A percentile compares a stretch with the other conserved stretches of the same genome.
Conservation (phyloP, 148 eudicot species). For the Diospyros lotus region DNA sequence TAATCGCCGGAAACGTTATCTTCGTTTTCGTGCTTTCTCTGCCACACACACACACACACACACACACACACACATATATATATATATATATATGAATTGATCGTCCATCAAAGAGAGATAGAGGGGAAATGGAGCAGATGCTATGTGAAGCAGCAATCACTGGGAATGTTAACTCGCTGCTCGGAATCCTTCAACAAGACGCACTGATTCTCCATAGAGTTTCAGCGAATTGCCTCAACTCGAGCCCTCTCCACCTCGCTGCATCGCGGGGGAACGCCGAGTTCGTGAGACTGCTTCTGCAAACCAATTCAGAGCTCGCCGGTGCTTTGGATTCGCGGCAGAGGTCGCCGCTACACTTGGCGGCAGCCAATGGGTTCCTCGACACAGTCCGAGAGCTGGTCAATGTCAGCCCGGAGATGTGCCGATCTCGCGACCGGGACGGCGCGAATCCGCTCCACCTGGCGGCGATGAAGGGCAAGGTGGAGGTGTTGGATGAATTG, state of each 20-base stretch:
- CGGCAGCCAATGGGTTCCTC: conserved; percentile 25
- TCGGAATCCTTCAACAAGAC: conserved; percentile 21
- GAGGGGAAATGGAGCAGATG: not conserved
- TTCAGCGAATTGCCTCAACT: not conserved
- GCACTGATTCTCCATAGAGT: conserved; percentile 28
- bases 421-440: conserved; percentile 15
- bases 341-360: conserved; percentile 36
- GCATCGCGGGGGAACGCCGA: conserved; percentile 29
- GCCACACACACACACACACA: too few relatives aligned
- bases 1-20: too few relatives aligned
- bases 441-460: conserved; percentile 25
- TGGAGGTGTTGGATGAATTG: conserved; percentile 12
- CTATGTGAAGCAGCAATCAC: not conserved
- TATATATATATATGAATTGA: too few relatives aligned
- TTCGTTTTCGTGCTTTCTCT: too few relatives aligned
- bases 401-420: conserved; percentile 1
- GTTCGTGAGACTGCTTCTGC: conserved; percentile 22
- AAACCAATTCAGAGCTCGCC: conserved; percentile 30
- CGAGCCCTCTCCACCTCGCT: conserved; percentile 33
- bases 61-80: too few relatives aligned
- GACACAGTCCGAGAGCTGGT: conserved; percentile 18
- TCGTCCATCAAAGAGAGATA: not conserved
- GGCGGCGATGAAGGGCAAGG: conserved; percentile 23
- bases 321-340: conserved; percentile 24
- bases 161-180: not conserved